Evolutionary conservation across 2,329 filamentous ascomycete genomes (phyloP).

Genomic region (Microcyclosporella mali): DNA sequence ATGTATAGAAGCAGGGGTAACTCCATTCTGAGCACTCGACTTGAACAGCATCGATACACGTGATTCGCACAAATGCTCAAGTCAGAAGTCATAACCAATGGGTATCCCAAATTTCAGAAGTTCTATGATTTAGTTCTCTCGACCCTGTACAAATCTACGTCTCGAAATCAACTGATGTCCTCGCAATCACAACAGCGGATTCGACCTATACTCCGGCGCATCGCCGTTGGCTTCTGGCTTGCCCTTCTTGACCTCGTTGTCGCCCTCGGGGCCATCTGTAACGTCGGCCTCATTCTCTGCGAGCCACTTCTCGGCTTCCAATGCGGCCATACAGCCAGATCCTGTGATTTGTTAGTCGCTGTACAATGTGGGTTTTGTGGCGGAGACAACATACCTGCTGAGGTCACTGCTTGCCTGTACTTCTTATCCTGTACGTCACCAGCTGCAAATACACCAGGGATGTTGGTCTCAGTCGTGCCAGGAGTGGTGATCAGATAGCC

Average conservation of each 20-base stretch:
- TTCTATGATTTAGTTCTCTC: background rate
- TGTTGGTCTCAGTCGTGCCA: slow-evolving; percentile 78
- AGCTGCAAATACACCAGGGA: slow-evolving; percentile 90
- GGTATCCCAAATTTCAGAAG: no score
- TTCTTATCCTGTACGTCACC: slow-evolving; percentile 98
- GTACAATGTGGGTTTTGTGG: background rate
- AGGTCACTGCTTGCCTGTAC: slow-evolving; percentile 96
- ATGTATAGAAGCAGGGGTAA: no score
- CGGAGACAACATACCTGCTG: slow-evolving; percentile 63
- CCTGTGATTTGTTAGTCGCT: slow-evolving; percentile 46
- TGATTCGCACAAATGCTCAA: no score
- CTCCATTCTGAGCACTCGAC: no score
- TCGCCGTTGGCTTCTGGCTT: slow-evolving; percentile 49
- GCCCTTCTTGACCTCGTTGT: slow-evolving; percentile 43
- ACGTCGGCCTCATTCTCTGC: slow-evolving; percentile 65
- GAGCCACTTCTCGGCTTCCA: slow-evolving; percentile 92
- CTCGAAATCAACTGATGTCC: no score
- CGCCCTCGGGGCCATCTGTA: slow-evolving; percentile 44
- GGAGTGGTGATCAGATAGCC: slow-evolving; percentile 87
- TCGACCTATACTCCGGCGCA: slow-evolving; percentile 57
- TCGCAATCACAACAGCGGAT: slow-evolving; percentile 52
- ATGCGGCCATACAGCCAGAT: slow-evolving; percentile 87
- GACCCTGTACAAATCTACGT: background rate
- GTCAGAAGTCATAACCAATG: no score
- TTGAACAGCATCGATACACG: no score